Evolutionary conservation across 176 grass and related monocot genomes (phyloP), one percentile per base, ranked within the genome.

Genomic region (Pharus latifolius): DNA sequence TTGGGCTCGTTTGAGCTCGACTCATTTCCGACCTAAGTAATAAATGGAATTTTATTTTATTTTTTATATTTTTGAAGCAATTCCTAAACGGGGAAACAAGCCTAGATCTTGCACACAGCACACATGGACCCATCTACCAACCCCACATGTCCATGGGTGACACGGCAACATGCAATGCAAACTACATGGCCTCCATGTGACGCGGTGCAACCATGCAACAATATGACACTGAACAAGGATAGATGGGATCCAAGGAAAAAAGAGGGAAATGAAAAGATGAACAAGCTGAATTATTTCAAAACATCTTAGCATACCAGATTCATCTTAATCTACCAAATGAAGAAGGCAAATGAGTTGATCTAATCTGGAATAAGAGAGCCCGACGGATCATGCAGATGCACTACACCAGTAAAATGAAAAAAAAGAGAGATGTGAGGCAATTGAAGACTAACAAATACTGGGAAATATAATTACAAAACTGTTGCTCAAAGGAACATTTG

Each of bases 191-290:
- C 8, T 78, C 76, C 76, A 70, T 80, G 77, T 38, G 35, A 38
- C 9, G 35, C 6, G 35, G 8, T 85, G 82, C 62, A 48, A 0
- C 15, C 56, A 7, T 52, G 19, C 27, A 61, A 19, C 25, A 68
- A 74, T 46, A 33, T 69, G 82, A 79, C 70, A 55, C 56, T 3
- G 38, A 26, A 54, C 63, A 80, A 70, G 63, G 69, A 75, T 32
- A 61, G 34, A 61, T 9, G 48, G 29, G 51, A 70, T 63, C 77
- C 42, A 70, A 38, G 26, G 2, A 32, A 48, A n/a, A 30, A 4
- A 5, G 2, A 17, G 2, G 17, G 20, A 46, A 11, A 23, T 38
- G 20, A 17, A 71, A 37, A 73, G 22, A 2, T 13, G 28, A 50
- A 33, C 45, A 3, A 16, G 12, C 19, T 23, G 43, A 58, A 23